Evolutionary conservation across 2,329 filamentous ascomycete genomes (phyloP).

Genomic region (Xylaria sp.): DNA sequence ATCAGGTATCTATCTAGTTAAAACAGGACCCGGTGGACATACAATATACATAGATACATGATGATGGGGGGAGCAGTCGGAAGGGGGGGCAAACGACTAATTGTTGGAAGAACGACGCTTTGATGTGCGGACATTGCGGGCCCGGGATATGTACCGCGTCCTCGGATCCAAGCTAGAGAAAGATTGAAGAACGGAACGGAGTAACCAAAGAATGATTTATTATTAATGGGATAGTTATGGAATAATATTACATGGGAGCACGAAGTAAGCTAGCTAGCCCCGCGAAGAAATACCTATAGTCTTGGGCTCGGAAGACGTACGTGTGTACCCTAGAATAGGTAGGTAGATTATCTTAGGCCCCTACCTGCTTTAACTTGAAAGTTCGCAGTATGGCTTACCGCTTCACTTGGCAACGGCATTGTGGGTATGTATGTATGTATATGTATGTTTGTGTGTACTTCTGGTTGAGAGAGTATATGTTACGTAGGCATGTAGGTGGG

Average conservation of each 20-base stretch:
- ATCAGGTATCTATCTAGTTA: background rate
- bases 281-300: background rate
- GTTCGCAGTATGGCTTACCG: background rate
- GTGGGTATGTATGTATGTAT: background rate
- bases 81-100: slow-evolving; percentile 12
- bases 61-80: slow-evolving; percentile 8
- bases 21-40: slow-evolving; percentile 5
- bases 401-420: background rate
- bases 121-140: slow-evolving; percentile 22
- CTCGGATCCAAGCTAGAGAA: slow-evolving; percentile 21
- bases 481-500: slow-evolving; percentile 9
- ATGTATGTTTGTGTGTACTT: background rate
- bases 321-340: background rate
- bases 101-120: slow-evolving; percentile 4
- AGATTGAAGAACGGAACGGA: background rate
- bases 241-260: slow-evolving; percentile 16
- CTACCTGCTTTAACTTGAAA: background rate
- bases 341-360: background rate
- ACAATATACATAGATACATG: slow-evolving; percentile 13
- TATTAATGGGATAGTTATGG: slow-evolving; percentile 3
- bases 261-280: slow-evolving; percentile 5
- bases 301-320: background rate
- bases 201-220: background rate
- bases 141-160: slow-evolving; percentile 26
- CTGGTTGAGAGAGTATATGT: background rate